Evolutionary conservation across 2,329 filamentous ascomycete species (phyloP).

Genomic region (Alternaria sp.): DNA sequence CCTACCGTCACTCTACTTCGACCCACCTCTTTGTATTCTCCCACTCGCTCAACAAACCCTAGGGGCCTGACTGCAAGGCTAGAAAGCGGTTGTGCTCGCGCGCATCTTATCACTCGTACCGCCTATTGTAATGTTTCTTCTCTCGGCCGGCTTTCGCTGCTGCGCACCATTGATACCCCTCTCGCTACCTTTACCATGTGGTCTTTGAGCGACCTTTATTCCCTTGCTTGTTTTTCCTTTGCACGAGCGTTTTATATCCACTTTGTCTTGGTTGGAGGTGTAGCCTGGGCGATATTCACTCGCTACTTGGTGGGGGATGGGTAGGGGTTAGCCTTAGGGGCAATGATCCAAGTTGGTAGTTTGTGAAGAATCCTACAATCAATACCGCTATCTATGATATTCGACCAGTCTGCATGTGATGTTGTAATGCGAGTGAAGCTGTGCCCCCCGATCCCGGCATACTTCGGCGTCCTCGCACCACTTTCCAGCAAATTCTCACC

Average conservation of each 20-base stretch:
- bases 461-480: not conserved
- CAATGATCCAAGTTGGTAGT: conserved; percentile 5
- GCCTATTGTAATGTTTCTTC: conserved; percentile 19
- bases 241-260: conserved; percentile 53
- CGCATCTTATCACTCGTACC: conserved; percentile 14
- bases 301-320: not conserved
- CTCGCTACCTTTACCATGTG: not conserved
- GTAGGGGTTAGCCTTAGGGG: not conserved
- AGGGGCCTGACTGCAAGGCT: conserved; percentile 15
- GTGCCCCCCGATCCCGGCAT: not conserved
- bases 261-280: not conserved
- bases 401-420: not conserved
- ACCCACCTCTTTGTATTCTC: not conserved
- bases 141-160: conserved; percentile 1
- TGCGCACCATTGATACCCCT: conserved; percentile 22
- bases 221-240: conserved; percentile 20
- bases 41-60: conserved; percentile 6
- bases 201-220: conserved; percentile 2
- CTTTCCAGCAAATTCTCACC: not conserved
- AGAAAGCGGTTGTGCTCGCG: conserved; percentile 23
- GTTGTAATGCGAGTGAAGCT: no score
- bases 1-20: not conserved
- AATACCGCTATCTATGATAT: not conserved
- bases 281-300: not conserved
- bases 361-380: conserved; percentile 2